Evolutionary conservation across 2,329 filamentous ascomycete genomes (phyloP), one percentile per base, ranked within the genome.

Genomic region (Botrytis squamosa): DNA sequence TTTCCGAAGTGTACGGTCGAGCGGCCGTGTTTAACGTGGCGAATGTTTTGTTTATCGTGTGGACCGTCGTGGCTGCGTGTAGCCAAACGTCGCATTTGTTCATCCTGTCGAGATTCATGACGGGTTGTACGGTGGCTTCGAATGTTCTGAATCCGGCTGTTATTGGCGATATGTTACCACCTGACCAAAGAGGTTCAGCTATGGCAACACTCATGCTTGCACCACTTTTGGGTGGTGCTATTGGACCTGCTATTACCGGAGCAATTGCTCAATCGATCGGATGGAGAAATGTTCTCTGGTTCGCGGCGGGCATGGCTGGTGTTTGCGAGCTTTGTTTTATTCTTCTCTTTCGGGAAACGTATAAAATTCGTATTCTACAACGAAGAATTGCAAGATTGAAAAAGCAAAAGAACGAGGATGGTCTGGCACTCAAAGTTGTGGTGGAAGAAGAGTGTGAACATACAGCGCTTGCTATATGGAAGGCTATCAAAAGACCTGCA

Each of bases 311-410:
- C 36, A 0, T 78, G 71, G 49, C 81, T 69, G 83, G 82, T 16
- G 76, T 79, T 0, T 87, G 74, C 84, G 85, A 62, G 83, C 83
- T 59, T 88, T 73, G 86, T 8, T 79, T 83, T 0, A n/a, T 83
- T n/a, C 42, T 82, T 22, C 83, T 85, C 81, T 85, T 75, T 77
- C 81, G 84, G 9, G 90, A 92, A 82, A 91, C 90, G 20, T 91
- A 91, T 80, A 87, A 86, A 77, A 84, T 89, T 59, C 82, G 84
- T 1, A 88, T 91, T 64, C 80, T 91, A 60, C 80, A 84, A 62
- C 82, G 83, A 4, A 81, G 84, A 86, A 36, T 78, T 14, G 76
- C 76, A 12, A 65, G 80, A 2, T 83, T 90, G 3, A 9, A 52
- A 4, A 64, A 49, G 18, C 12, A 52, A 12, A 64, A 49, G 25